Percentiles rank a stretch among this genome's conserved stretches.
phyloP scores from a whole-genome alignment of 306 rosid genomes.

The Vigna trinervia region DNA sequence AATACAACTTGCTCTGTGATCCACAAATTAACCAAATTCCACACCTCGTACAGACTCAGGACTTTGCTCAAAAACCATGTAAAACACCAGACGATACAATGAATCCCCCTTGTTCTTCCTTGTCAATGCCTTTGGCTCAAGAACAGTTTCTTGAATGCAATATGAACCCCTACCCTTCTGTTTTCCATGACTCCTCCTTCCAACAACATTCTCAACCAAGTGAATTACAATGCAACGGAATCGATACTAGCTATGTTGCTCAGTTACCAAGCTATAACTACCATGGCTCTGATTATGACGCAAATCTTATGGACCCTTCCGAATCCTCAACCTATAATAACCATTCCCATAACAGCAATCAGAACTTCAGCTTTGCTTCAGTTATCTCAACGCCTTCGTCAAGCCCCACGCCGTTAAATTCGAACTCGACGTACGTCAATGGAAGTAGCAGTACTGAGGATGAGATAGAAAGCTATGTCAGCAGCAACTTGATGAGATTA shows the following conservation, averaged over 20 bases:
- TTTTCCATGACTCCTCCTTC: constrained; percentile 45
- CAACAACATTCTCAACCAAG: constrained; percentile 51
- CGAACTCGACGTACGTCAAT: constrained; percentile 62
- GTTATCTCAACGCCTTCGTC: constrained; percentile 77
- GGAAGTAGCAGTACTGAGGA: constrained; percentile 62
- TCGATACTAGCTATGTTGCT: constrained; percentile 40
- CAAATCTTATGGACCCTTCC: constrained; percentile 39
- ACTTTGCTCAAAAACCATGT: constrained; percentile 33
- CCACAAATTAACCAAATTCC: constrained; percentile 36
- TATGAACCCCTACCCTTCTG: constrained; percentile 47
- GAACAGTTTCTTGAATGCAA: constrained; percentile 46
- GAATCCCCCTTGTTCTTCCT: constrained; percentile 10
- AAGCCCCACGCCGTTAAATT: constrained; percentile 67
- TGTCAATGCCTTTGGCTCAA: constrained; percentile 33
- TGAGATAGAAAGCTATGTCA: constrained; percentile 80
- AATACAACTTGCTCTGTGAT: constrained; percentile 45
- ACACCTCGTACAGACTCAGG: constrained; percentile 1
- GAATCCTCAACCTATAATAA: constrained; percentile 49
- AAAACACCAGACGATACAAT: not conserved
- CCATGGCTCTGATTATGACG: constrained; percentile 42
- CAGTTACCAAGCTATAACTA: constrained; percentile 44
- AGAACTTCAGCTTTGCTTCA: constrained; percentile 59
- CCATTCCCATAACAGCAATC: constrained; percentile 53
- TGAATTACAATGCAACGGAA: constrained; percentile 51
- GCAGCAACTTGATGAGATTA: constrained; percentile 66